Evolutionary conservation across 2,329 filamentous ascomycete species (phyloP).

Genomic region (Hyphodiscus sp.): DNA sequence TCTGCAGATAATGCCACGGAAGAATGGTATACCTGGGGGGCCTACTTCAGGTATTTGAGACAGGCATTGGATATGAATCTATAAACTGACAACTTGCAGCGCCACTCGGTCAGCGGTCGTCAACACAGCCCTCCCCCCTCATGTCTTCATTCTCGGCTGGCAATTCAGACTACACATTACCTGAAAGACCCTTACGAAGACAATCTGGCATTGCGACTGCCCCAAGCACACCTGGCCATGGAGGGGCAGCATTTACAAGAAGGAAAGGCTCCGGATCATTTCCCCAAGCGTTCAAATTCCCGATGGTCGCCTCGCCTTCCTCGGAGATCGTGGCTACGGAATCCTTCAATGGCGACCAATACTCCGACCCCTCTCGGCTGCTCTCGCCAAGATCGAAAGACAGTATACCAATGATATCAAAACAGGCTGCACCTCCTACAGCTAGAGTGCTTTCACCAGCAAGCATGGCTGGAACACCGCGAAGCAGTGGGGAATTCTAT

Average conservation of each 20-base stretch:
- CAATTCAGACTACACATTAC: constrained; percentile 20
- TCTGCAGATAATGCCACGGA: constrained; percentile 62
- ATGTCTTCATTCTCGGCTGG: constrained; percentile 26
- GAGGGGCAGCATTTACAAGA: constrained; percentile 32
- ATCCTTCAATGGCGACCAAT: constrained; percentile 3
- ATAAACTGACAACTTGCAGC: constrained; percentile 18
- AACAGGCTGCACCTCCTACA: constrained; percentile 53
- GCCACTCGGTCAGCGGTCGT: constrained; percentile 28
- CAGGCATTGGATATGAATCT: not conserved
- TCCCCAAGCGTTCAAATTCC: constrained; percentile 51
- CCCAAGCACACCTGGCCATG: constrained; percentile 35
- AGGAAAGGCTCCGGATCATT: constrained; percentile 24
- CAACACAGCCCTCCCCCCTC: constrained; percentile 30
- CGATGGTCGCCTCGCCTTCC: constrained; percentile 35
- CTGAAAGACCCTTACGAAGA: constrained; percentile 15
- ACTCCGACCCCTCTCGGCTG: constrained; percentile 14
- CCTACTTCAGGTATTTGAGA: constrained; percentile 33
- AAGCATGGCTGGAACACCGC: constrained; percentile 70
- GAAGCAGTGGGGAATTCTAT: constrained; percentile 93
- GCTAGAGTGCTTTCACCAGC: constrained; percentile 66
- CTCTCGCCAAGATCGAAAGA: constrained; percentile 26
- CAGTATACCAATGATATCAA: constrained; percentile 44
- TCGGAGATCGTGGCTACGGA: constrained; percentile 10
- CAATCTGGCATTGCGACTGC: constrained; percentile 28
- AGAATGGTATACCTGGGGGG: constrained; percentile 35